Conservation (phyloP, 306 rosid genomes). For the Cicer chorassanicum region DNA sequence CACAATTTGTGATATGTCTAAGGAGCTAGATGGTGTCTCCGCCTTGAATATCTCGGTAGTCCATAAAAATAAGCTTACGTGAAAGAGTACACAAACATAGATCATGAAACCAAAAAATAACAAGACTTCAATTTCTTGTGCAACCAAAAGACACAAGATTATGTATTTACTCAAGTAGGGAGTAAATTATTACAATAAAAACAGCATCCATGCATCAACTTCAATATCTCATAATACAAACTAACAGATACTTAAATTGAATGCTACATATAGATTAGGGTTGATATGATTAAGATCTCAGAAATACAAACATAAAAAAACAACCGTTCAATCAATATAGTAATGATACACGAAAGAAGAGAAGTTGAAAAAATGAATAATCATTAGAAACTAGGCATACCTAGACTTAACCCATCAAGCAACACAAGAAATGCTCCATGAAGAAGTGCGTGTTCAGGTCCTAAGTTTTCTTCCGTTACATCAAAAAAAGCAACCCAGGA, state of each 20-base stretch:
- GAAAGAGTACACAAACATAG: neutral
- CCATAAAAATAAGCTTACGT: constrained; percentile 16
- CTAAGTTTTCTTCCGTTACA: constrained; percentile 61
- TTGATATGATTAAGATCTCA: neutral
- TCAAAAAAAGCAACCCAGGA: constrained; percentile 84
- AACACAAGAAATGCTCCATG: constrained; percentile 92
- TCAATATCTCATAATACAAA: neutral
- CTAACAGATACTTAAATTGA: neutral
- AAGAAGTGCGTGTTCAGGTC: constrained; percentile 73
- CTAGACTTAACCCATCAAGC: constrained; percentile 93
- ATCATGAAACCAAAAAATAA: constrained; percentile 5
- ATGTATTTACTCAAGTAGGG: neutral
- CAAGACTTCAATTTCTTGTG: neutral
- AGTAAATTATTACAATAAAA: neutral
- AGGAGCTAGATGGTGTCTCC: constrained; percentile 16
- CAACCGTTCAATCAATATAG: neutral
- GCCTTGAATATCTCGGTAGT: neutral
- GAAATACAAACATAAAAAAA: neutral
- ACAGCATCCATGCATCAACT: neutral
- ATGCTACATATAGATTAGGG: neutral
- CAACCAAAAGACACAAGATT: constrained; percentile 6
- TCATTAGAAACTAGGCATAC: constrained; percentile 45
- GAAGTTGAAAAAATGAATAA: constrained; percentile 23
- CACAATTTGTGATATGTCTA: neutral
- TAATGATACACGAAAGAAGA: neutral